Conservation (phyloP, 306 rosid species). For the Quercus agrifolia region DNA sequence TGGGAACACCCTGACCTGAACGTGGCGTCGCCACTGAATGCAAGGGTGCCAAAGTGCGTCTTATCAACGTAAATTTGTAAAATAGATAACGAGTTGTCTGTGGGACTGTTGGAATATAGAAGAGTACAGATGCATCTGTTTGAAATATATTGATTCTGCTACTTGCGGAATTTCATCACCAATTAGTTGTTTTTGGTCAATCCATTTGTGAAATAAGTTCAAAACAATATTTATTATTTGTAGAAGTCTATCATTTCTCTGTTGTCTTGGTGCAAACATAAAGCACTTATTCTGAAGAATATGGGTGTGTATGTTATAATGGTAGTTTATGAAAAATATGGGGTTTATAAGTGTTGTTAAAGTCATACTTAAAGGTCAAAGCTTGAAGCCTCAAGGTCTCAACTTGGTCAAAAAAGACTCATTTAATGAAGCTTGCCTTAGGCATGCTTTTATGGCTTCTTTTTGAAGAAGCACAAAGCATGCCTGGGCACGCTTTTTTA, state of each 20-base stretch:
- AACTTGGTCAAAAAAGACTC: too few relatives aligned
- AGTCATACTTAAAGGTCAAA: too few relatives aligned
- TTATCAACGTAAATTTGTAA: background rate
- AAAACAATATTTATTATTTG: constrained; percentile 9
- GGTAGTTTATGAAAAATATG: background rate
- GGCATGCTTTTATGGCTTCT: too few relatives aligned
- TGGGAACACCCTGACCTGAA: too few relatives aligned
- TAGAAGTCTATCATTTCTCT: background rate
- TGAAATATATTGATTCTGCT: background rate
- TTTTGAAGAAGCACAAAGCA: too few relatives aligned
- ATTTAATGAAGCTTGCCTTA: too few relatives aligned
- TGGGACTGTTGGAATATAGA: background rate
- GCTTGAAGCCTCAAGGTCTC: too few relatives aligned
- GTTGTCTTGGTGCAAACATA: background rate
- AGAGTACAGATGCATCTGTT: background rate
- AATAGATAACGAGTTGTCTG: background rate
- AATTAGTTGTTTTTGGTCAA: background rate
- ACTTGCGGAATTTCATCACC: background rate
- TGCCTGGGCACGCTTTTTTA: too few relatives aligned
- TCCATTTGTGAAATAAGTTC: background rate
- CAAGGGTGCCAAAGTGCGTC: background rate
- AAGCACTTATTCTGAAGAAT: background rate
- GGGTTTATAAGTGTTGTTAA: background rate
- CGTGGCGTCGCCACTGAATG: background rate
- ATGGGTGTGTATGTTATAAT: background rate